These are phyloP conservation scores for Basipetospora chlamydospora DNA, from an alignment of 2,329 filamentous ascomycete genomes.

Conservation along the genomic window DNA sequence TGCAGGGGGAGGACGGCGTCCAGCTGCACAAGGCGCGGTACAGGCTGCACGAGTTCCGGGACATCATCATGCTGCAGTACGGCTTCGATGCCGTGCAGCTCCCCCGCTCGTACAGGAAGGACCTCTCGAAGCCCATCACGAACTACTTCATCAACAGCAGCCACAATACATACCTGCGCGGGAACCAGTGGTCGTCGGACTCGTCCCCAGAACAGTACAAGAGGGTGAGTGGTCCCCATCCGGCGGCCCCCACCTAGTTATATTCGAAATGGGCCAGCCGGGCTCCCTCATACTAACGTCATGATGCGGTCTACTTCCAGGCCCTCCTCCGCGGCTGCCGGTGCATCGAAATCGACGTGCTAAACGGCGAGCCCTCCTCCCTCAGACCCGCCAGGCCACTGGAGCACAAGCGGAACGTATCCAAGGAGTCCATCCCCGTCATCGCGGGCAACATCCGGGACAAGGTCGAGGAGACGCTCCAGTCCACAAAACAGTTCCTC, in stretches of 20 bases:
- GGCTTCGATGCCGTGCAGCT: slow-evolving; percentile 29
- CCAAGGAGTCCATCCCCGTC: slow-evolving; percentile 30
- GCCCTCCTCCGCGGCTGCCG: slow-evolving; percentile 65
- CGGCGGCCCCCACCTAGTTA: slow-evolving; percentile 5
- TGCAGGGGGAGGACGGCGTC: slow-evolving; percentile 1
- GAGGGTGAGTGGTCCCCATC: slow-evolving; percentile 47
- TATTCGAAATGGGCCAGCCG: too few relatives aligned
- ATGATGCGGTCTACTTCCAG: slow-evolving; percentile 19
- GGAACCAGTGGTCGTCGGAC: slow-evolving; percentile 69
- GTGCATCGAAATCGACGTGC: slow-evolving; percentile 91
- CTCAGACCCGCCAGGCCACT: slow-evolving; percentile 11
- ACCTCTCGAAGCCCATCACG: slow-evolving; percentile 55
- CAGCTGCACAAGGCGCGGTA: slow-evolving; percentile 4
- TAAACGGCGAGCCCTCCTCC: slow-evolving; percentile 52
- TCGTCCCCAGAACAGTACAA: slow-evolving; percentile 68
- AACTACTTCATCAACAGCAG: slow-evolving; percentile 93
- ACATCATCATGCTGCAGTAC: slow-evolving; percentile 19
- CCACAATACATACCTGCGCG: slow-evolving; percentile 84
- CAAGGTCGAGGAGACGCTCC: slow-evolving; percentile 17
- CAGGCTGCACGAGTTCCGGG: slow-evolving; percentile 4
- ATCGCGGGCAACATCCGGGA: slow-evolving; percentile 25
- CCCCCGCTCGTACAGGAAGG: slow-evolving; percentile 28
- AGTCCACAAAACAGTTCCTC: slow-evolving; percentile 14
- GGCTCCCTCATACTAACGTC: background rate
- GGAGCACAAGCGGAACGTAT: slow-evolving; percentile 32